Evolutionary conservation across 2,329 filamentous ascomycete genomes (phyloP).

Genomic region (Huntiella decipiens): DNA sequence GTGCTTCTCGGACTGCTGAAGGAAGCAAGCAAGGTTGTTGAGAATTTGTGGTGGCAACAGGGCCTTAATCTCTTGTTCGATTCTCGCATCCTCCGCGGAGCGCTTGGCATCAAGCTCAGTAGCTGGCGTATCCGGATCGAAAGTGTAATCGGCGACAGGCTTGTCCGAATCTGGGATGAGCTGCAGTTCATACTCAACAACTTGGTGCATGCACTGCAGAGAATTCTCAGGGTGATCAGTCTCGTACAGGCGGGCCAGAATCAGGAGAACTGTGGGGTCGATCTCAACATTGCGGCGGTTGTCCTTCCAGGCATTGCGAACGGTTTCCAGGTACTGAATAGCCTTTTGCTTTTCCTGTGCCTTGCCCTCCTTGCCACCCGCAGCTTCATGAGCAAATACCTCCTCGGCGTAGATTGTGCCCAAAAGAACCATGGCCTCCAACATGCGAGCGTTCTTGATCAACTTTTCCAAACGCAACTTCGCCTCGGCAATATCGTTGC

Average conservation of each 20-base stretch:
- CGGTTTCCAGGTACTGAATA: slow-evolving; percentile 63
- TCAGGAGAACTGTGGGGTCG: slow-evolving; percentile 75
- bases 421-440: slow-evolving; percentile 82
- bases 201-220: slow-evolving; percentile 74
- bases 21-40: slow-evolving; percentile 95
- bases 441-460: slow-evolving; percentile 60
- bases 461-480: slow-evolving; percentile 92
- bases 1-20: slow-evolving; percentile 72
- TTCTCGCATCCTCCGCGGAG: slow-evolving; percentile 33
- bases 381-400: slow-evolving; percentile 60
- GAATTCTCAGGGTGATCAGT: slow-evolving; percentile 72
- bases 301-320: slow-evolving; percentile 81
- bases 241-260: slow-evolving; percentile 83
- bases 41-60: slow-evolving; percentile 73
- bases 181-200: slow-evolving; percentile 75
- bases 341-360: slow-evolving; percentile 71
- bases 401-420: slow-evolving; percentile 90
- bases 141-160: slow-evolving; percentile 18
- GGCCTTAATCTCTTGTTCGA: slow-evolving; percentile 48
- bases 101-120: slow-evolving; percentile 2
- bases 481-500: slow-evolving; percentile 72
- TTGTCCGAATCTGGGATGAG: slow-evolving; percentile 39
- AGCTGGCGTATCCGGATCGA: background rate
- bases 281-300: slow-evolving; percentile 64
- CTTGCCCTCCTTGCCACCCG: slow-evolving; percentile 68